These are phyloP conservation scores for Ophiocordyceps camponoti-floridani DNA, from an alignment of 2,329 filamentous ascomycete species.

Conservation along the genomic window DNA sequence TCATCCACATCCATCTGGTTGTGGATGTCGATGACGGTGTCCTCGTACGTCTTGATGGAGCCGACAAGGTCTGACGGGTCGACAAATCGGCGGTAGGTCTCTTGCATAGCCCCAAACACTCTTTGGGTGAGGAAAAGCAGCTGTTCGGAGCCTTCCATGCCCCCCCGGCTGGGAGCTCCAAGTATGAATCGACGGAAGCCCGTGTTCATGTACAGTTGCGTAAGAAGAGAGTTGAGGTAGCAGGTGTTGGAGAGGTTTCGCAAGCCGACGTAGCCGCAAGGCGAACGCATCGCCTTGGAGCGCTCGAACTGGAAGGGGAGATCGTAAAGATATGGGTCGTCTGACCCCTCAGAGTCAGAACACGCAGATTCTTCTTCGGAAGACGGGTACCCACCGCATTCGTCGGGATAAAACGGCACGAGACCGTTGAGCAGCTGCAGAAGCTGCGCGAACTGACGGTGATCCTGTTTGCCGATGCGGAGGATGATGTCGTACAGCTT, in stretches of 20 bases:
- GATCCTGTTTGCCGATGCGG: constrained; percentile 32
- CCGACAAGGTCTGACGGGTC: constrained; percentile 57
- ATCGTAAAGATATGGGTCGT: constrained; percentile 41
- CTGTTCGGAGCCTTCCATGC: constrained; percentile 37
- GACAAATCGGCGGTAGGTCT: constrained; percentile 54
- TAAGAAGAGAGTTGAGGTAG: constrained; percentile 88
- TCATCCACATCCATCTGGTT: constrained; percentile 97
- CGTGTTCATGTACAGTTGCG: constrained; percentile 91
- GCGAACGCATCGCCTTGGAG: constrained; percentile 48
- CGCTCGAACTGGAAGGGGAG: constrained; percentile 46
- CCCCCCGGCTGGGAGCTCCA: constrained; percentile 37
- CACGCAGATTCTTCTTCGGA: neutral
- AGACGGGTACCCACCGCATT: constrained; percentile 15
- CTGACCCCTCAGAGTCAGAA: constrained; percentile 4
- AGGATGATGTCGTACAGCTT: constrained; percentile 44
- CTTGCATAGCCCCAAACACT: constrained; percentile 75
- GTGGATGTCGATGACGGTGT: constrained; percentile 65
- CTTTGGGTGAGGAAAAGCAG: constrained; percentile 63
- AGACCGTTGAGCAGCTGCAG: constrained; percentile 21
- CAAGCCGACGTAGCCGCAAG: constrained; percentile 76
- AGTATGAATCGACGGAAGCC: constrained; percentile 77
- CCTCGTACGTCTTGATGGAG: constrained; percentile 68
- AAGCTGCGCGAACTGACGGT: constrained; percentile 28
- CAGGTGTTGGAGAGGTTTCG: constrained; percentile 89
- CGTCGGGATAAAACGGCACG: constrained; percentile 19